These are phyloP conservation scores for Cucurbita ficifolia DNA, from an alignment of 306 rosid species.

Conservation along the genomic window DNA sequence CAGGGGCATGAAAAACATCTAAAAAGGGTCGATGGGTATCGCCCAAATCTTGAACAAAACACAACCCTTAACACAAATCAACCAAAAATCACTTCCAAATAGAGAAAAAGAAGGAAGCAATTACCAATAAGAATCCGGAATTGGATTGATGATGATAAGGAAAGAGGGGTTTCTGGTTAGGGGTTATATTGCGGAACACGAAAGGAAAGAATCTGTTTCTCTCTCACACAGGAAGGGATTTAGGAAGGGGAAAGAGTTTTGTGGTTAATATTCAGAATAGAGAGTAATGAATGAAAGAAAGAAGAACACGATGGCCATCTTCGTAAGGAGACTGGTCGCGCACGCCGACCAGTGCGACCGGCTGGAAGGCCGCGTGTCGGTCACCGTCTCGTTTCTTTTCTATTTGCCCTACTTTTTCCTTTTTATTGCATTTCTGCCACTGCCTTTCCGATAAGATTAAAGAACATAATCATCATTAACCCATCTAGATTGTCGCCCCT, in stretches of 20 bases:
- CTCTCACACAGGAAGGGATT: not conserved
- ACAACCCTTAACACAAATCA: not conserved
- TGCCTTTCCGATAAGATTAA: not conserved
- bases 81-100: not conserved
- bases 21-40: not conserved
- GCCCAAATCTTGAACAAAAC: not conserved
- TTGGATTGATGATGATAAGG: slow-evolving; percentile 3
- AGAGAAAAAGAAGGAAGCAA: slow-evolving; percentile 5
- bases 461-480: not conserved
- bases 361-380: slow-evolving; percentile 19
- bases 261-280: slow-evolving; percentile 17
- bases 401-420: not conserved
- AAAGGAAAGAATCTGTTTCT: slow-evolving; percentile 4
- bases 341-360: slow-evolving; percentile 19
- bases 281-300: slow-evolving; percentile 8
- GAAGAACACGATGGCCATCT: slow-evolving; percentile 2
- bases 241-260: not conserved
- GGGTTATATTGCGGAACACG: not conserved
- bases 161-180: not conserved
- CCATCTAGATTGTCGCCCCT: not conserved
- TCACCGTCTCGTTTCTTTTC: not conserved
- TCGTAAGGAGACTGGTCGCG: slow-evolving; percentile 9
- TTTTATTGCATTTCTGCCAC: not conserved
- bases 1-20: not conserved
- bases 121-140: not conserved